Conservation (phyloP, 306 rosid species). For the Rosa lucieae region DNA sequence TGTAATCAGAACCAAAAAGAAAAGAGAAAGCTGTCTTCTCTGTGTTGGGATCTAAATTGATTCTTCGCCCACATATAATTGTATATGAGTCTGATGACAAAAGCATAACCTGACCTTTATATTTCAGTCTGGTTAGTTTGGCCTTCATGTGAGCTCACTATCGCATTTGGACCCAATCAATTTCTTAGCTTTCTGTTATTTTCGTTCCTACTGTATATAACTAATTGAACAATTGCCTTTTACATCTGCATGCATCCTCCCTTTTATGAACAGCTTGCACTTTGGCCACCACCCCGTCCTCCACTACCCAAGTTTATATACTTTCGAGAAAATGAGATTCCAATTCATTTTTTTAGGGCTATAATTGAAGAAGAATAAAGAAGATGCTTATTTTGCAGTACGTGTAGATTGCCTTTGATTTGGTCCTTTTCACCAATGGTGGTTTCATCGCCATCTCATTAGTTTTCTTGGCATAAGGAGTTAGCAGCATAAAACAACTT, state of each 20-base stretch:
- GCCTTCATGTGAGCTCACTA: background rate
- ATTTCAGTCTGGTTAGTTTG: background rate
- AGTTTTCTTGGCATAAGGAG: background rate
- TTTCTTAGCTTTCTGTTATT: background rate
- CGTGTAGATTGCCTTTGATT: slow-evolving; percentile 17
- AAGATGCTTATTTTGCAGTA: slow-evolving; percentile 16
- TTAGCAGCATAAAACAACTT: background rate
- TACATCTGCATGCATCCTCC: background rate
- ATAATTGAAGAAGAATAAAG: background rate
- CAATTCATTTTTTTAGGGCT: background rate
- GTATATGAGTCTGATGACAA: background rate
- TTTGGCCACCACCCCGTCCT: background rate
- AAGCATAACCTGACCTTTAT: background rate
- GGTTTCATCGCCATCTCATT: background rate
- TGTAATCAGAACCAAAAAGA: background rate
- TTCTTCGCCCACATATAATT: slow-evolving; percentile 1
- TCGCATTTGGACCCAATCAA: background rate
- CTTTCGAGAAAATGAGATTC: background rate
- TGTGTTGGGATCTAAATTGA: background rate
- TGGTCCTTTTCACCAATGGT: slow-evolving; percentile 17
- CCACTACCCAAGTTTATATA: slow-evolving; percentile 2
- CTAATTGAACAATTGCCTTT: background rate
- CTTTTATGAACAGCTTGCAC: background rate
- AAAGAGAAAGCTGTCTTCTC: background rate
- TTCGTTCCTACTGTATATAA: background rate